Conservation (phyloP, 805 yeast species). For the Cephaloascus albidus region DNA sequence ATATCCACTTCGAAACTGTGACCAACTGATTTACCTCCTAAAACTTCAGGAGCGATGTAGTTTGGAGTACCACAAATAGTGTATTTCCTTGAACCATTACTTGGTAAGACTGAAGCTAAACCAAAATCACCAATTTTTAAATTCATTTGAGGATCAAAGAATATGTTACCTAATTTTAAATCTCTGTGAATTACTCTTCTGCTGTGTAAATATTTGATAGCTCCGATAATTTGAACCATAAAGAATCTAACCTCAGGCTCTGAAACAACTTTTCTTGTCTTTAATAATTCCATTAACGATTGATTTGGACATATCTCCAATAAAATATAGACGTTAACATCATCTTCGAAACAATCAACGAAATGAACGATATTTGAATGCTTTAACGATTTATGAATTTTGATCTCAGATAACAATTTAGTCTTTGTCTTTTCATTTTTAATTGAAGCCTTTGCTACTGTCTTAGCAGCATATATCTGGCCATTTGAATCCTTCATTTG, state of each 20-base stretch:
- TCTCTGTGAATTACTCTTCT: constrained; percentile 94
- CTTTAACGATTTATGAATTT: constrained; percentile 82
- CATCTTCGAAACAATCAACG: constrained; percentile 96
- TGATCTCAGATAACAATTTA: constrained; percentile 84
- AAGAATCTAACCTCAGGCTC: constrained; percentile 90
- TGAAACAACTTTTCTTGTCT: constrained; percentile 71
- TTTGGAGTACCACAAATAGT: constrained; percentile 99
- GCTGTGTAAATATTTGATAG: constrained; percentile 84
- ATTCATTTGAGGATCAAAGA: constrained; percentile 89
- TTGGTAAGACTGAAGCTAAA: constrained; percentile 85
- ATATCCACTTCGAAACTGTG: constrained; percentile 93
- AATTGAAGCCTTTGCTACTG: constrained; percentile 93
- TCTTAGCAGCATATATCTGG: constrained; percentile 86
- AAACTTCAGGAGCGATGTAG: constrained; percentile 96
- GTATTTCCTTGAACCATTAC: constrained; percentile 65
- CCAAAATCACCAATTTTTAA: constrained; percentile 97
- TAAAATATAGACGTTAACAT: constrained; percentile 83
- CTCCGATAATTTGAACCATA: constrained; percentile 90
- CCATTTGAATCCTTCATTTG: constrained; percentile 91
- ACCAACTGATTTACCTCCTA: constrained; percentile 79
- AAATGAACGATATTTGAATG: constrained; percentile 90
- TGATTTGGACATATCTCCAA: constrained; percentile 94
- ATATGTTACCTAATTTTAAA: constrained; percentile 89
- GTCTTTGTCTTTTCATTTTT: constrained; percentile 83
- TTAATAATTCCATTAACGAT: constrained; percentile 85